These are phyloP conservation scores for Pythium pyrilobum DNA, from an alignment of 352 stramenopile species.

Conservation along the genomic window DNA sequence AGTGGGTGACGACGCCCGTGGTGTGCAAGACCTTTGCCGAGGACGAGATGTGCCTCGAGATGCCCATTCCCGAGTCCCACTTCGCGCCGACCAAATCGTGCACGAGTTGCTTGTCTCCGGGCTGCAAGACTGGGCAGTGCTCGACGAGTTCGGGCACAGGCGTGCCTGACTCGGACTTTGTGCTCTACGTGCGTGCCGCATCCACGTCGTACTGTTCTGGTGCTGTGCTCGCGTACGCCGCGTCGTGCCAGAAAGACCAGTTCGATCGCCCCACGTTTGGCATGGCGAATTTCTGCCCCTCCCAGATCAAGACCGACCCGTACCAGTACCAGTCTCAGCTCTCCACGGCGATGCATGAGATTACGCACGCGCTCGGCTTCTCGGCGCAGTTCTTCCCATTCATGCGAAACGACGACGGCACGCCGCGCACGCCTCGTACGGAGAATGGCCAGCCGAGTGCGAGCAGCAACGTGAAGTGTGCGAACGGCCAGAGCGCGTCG, in stretches of 20 bases:
- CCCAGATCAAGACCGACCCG: conserved; percentile 46
- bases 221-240: conserved; percentile 64
- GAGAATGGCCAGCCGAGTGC: conserved; percentile 29
- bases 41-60: conserved; percentile 63
- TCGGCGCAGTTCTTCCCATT: conserved; percentile 69
- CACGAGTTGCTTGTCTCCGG: conserved; percentile 31
- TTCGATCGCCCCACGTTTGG: conserved; percentile 80
- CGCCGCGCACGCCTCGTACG: conserved; percentile 54
- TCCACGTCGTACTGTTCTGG: conserved; percentile 42
- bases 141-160: conserved; percentile 27
- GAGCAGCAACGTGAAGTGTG: conserved; percentile 25
- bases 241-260: conserved; percentile 81
- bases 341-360: conserved; percentile 72
- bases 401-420: conserved; percentile 66
- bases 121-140: conserved; percentile 40
- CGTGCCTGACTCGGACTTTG: conserved; percentile 49
- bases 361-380: conserved; percentile 78
- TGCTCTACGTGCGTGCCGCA: conserved; percentile 61
- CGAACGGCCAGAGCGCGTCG: conserved; percentile 36
- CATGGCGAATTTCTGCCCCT: conserved; percentile 81
- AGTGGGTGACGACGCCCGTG: conserved; percentile 47
- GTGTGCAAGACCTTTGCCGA: conserved; percentile 51
- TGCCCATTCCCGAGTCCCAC: conserved; percentile 56
- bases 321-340: conserved; percentile 60
- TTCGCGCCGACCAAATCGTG: conserved; percentile 51